phyloP scores from a whole-genome alignment of 2,329 filamentous ascomycete species.

The Colletotrichum eremochloae region DNA sequence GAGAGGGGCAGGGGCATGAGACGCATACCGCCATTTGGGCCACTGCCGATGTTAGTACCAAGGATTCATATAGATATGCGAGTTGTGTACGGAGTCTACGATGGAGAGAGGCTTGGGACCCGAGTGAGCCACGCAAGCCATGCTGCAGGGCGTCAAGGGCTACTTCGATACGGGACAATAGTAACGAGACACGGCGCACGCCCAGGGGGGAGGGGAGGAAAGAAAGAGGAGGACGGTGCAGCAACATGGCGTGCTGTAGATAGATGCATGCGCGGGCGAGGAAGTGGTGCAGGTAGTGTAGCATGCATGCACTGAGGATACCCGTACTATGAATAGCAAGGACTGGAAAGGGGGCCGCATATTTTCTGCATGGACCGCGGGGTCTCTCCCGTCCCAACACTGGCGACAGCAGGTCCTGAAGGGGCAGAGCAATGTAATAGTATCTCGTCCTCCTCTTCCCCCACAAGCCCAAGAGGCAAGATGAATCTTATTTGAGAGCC shows the following conservation, averaged over 20 bases:
- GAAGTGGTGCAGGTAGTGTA: neutral
- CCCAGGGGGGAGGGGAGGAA: neutral
- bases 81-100: too few species aligned
- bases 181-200: neutral
- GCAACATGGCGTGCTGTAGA: neutral
- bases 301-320: neutral
- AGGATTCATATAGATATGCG: too few species aligned
- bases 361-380: conserved; percentile 6
- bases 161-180: neutral
- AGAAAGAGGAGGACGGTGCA: neutral
- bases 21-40: conserved; percentile 12
- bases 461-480: neutral
- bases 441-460: too few species aligned
- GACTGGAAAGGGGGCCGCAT: conserved; percentile 1
- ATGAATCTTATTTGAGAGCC: neutral
- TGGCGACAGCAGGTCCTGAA: neutral
- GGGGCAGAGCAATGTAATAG: neutral
- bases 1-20: neutral
- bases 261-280: conserved; percentile 5
- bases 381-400: neutral
- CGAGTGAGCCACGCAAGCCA: neutral
- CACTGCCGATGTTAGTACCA: too few species aligned
- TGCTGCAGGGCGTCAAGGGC: neutral
- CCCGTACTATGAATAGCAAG: conserved; percentile 14
- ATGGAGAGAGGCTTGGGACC: neutral